Percentiles rank a stretch among this genome's conserved stretches.
These are phyloP conservation scores for Hemisphaericaspora nanyangensis DNA, from an alignment of 805 yeast species.

Conservation along the genomic window DNA sequence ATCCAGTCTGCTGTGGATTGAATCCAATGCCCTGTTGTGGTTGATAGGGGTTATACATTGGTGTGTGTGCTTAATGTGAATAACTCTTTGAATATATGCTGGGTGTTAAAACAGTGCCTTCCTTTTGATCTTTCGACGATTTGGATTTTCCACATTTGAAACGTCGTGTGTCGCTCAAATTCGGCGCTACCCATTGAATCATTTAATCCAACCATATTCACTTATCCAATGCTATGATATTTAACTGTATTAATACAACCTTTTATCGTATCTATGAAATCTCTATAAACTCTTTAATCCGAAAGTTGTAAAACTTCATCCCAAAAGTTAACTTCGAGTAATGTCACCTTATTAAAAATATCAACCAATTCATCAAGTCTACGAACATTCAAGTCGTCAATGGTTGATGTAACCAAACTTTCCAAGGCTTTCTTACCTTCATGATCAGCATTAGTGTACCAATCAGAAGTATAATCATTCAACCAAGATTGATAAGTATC, in stretches of 20 bases:
- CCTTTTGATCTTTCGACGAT: no score
- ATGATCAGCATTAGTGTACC: conserved; percentile 51
- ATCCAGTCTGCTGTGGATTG: conserved; percentile 17
- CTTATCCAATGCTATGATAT: no score
- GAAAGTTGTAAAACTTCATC: conserved; percentile 33
- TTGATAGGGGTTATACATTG: conserved; percentile 40
- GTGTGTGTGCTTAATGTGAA: no score
- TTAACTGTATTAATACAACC: no score
- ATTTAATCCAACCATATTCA: no score
- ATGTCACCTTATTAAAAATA: conserved; percentile 57
- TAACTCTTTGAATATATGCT: no score
- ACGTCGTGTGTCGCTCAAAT: no score
- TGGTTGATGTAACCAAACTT: conserved; percentile 24
- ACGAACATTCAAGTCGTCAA: conserved; percentile 31
- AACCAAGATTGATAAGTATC: conserved; percentile 52
- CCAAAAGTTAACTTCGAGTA: conserved; percentile 70
- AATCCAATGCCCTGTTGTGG: conserved; percentile 14
- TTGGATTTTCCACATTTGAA: no score
- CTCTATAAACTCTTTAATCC: no score
- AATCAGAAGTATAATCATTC: conserved; percentile 54
- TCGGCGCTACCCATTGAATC: no score
- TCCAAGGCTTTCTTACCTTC: conserved; percentile 51
- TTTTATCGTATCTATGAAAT: no score
- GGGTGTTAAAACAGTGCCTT: no score
- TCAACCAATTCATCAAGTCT: conserved; percentile 49